Evolutionary conservation across 352 stramenopile genomes (phyloP).

Genomic region (Pythium scleroteichum): DNA sequence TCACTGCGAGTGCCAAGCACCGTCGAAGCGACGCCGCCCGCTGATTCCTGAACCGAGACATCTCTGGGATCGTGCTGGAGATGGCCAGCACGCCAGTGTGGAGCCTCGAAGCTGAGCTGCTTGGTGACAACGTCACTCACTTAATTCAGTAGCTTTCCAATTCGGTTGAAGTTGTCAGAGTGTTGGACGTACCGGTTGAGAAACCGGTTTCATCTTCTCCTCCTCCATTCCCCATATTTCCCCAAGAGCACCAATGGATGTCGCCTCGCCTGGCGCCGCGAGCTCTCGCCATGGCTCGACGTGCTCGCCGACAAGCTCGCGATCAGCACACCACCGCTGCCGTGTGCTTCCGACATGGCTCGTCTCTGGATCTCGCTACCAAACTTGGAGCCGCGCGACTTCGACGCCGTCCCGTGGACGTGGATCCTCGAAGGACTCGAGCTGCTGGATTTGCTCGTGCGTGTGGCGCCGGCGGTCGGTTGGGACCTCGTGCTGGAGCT

Average conservation of each 20-base stretch:
- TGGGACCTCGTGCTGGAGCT: not conserved
- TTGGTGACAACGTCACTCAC: too few species aligned
- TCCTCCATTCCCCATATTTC: not conserved
- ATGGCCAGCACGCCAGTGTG: too few species aligned
- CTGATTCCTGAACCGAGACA: too few species aligned
- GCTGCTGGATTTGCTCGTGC: slow-evolving; percentile 10
- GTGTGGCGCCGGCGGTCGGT: not conserved
- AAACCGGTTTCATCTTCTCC: not conserved
- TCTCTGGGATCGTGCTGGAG: too few species aligned
- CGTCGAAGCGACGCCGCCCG: too few species aligned
- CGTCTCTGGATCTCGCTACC: not conserved
- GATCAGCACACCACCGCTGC: not conserved
- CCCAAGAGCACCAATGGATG: not conserved
- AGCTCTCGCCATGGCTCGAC: not conserved
- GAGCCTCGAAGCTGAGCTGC: too few species aligned
- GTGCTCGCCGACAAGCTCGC: not conserved
- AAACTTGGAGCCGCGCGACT: not conserved
- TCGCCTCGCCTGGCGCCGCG: not conserved
- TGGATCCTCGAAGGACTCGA: slow-evolving; percentile 1
- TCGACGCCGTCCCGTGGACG: not conserved
- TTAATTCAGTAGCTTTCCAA: too few species aligned
- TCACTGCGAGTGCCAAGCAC: too few species aligned
- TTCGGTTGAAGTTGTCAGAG: too few species aligned
- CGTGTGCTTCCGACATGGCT: not conserved
- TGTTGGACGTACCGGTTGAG: not conserved